phyloP scores from a whole-genome alignment of 805 yeast species.

The Cyberlindnera meyerae region DNA sequence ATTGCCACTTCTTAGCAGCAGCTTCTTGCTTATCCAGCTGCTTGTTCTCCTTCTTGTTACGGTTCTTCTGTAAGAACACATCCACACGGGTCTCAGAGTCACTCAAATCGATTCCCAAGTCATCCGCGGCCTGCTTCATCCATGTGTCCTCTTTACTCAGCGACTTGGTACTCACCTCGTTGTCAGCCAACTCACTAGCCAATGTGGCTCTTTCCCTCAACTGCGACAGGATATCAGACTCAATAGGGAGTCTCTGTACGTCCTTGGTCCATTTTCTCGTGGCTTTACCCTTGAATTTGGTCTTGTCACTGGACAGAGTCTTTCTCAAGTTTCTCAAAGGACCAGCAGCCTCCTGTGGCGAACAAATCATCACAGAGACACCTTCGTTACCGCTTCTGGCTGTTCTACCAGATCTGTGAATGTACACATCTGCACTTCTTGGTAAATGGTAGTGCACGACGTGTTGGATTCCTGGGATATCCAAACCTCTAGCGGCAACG shows the following conservation, averaged over 20 bases:
- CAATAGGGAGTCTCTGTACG: slow-evolving; percentile 69
- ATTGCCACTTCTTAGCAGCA: slow-evolving; percentile 42
- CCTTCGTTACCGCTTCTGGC: slow-evolving; percentile 93
- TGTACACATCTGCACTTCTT: slow-evolving; percentile 87
- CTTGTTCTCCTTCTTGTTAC: slow-evolving; percentile 49
- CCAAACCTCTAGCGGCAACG: slow-evolving; percentile 97
- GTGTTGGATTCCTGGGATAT: slow-evolving; percentile 84
- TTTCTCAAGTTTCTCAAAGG: slow-evolving; percentile 73
- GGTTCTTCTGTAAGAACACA: slow-evolving; percentile 58
- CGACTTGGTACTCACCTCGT: slow-evolving; percentile 55
- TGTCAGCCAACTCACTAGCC: slow-evolving; percentile 73
- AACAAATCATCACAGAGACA: slow-evolving; percentile 89
- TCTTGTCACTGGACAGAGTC: slow-evolving; percentile 37
- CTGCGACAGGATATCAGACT: slow-evolving; percentile 65
- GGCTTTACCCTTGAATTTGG: slow-evolving; percentile 28
- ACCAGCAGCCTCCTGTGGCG: slow-evolving; percentile 91
- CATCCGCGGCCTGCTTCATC: slow-evolving; percentile 90
- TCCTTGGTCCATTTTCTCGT: slow-evolving; percentile 46
- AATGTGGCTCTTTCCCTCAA: slow-evolving; percentile 62
- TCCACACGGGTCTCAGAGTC: slow-evolving; percentile 75
- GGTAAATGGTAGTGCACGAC: slow-evolving; percentile 96
- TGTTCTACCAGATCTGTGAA: slow-evolving; percentile 98
- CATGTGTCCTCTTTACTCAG: slow-evolving; percentile 68
- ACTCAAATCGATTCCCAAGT: slow-evolving; percentile 71
- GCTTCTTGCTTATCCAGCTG: slow-evolving; percentile 48